Evolutionary conservation across 2,329 filamentous ascomycete genomes (phyloP).

Genomic region (Alternaria arbusti): DNA sequence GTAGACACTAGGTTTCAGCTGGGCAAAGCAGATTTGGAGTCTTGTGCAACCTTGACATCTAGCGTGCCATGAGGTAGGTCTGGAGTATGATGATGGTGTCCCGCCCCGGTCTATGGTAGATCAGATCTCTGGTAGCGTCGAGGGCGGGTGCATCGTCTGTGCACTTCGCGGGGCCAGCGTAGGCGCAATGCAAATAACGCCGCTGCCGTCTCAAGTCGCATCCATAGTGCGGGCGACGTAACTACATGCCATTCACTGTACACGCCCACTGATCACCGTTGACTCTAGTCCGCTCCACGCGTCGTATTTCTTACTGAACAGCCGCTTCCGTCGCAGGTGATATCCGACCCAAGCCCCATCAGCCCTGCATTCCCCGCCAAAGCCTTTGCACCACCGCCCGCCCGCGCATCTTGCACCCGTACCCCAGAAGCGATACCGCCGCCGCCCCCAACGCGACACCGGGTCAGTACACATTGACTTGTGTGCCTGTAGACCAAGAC

Average conservation of each 20-base stretch:
- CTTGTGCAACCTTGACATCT: slow-evolving; percentile 2
- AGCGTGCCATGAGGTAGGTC: slow-evolving; percentile 1
- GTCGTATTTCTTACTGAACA: slow-evolving; percentile 9
- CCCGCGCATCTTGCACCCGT: slow-evolving; percentile 11
- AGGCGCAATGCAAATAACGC: slow-evolving; percentile 26
- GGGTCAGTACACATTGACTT: slow-evolving; percentile 5
- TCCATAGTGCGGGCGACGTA: slow-evolving; percentile 10
- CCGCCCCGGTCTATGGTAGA: slow-evolving; percentile 9
- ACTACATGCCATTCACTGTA: slow-evolving; percentile 10
- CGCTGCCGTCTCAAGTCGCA: slow-evolving; percentile 19
- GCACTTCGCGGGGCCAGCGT: slow-evolving; percentile 24
- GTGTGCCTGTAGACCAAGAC: slow-evolving; percentile 13
- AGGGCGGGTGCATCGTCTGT: slow-evolving; percentile 22
- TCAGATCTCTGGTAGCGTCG: slow-evolving; percentile 18
- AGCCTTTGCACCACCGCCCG: slow-evolving; percentile 21
- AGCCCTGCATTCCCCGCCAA: slow-evolving; percentile 16
- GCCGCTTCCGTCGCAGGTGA: slow-evolving; percentile 16
- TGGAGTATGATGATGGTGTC: background rate
- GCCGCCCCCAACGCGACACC: slow-evolving; percentile 10
- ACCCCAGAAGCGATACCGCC: slow-evolving; percentile 7
- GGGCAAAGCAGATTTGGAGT: background rate
- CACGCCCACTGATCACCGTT: background rate
- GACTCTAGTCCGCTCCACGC: slow-evolving; percentile 2
- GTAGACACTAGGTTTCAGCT: background rate
- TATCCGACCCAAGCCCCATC: slow-evolving; percentile 8